Conservation (phyloP, 306 rosid genomes). For the Prunus mume region DNA sequence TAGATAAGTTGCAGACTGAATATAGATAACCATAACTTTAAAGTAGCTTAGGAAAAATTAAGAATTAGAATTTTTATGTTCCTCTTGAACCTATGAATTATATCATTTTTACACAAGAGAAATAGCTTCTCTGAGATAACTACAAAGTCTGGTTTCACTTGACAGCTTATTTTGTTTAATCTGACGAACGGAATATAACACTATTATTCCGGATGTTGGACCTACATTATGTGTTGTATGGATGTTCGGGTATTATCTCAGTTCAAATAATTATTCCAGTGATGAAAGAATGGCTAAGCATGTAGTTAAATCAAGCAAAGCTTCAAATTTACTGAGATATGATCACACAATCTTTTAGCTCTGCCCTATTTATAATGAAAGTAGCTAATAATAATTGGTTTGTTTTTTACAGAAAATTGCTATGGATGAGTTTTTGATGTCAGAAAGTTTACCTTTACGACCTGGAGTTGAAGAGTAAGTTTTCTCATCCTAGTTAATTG, state of each 20-base stretch:
- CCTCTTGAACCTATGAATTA: neutral
- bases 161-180: neutral
- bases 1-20: neutral
- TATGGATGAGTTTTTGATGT: conserved; percentile 63
- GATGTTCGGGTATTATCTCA: neutral
- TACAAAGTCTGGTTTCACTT: neutral
- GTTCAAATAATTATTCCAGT: too few species aligned
- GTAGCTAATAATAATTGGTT: conserved; percentile 25
- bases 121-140: neutral
- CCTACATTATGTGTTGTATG: neutral
- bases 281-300: neutral
- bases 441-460: conserved; percentile 65
- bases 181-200: neutral
- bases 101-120: neutral
- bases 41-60: neutral
- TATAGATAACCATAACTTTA: neutral
- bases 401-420: conserved; percentile 63
- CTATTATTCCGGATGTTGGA: neutral
- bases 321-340: neutral
- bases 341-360: neutral
- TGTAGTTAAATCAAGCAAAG: too few species aligned
- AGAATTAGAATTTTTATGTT: neutral
- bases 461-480: conserved; percentile 94
- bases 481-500: conserved; percentile 25
- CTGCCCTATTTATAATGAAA: conserved; percentile 13